Percentiles rank a stretch among this genome's conserved stretches.
phyloP scores from a whole-genome alignment of 805 yeast genomes.

The Wickerhamomyces mucosus region DNA sequence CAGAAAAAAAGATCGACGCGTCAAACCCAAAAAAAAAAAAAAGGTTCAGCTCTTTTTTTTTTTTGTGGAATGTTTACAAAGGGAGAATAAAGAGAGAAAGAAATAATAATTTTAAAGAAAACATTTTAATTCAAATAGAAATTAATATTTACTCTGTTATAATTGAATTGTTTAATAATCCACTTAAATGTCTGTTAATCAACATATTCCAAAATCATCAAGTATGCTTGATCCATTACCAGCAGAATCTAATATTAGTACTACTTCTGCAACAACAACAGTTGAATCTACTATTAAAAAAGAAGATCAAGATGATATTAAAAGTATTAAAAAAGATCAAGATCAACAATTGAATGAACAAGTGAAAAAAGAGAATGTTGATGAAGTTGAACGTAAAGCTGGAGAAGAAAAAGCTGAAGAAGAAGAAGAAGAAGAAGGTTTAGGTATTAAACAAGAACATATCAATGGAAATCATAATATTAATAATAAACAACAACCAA shows the following conservation, averaged over 20 bases:
- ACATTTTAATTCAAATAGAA: too few relatives aligned
- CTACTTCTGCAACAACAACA: slow-evolving; percentile 2
- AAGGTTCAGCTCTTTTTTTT: too few relatives aligned
- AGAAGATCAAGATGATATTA: neutral
- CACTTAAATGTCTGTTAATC: slow-evolving; percentile 5
- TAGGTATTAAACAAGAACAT: neutral
- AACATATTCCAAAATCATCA: neutral
- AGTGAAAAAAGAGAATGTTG: neutral
- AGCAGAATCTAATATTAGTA: neutral
- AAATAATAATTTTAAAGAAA: too few relatives aligned
- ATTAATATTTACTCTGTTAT: too few relatives aligned
- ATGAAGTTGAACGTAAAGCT: neutral
- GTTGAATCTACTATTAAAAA: slow-evolving; percentile 1
- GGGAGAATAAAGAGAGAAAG: too few relatives aligned
- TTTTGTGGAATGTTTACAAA: too few relatives aligned
- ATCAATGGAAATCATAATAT: too few relatives aligned
- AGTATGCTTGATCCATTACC: slow-evolving; percentile 10
- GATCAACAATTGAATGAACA: too few relatives aligned
- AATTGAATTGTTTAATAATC: too few relatives aligned
- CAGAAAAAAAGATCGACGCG: too few relatives aligned
- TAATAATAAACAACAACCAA: too few relatives aligned
- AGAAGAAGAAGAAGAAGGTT: neutral
- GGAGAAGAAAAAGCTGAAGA: neutral
- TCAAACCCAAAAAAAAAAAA: too few relatives aligned
- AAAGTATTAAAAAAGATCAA: neutral